Conservation (phyloP, 1,284 basidiomycete genomes). For the Ustilago crameri region DNA sequence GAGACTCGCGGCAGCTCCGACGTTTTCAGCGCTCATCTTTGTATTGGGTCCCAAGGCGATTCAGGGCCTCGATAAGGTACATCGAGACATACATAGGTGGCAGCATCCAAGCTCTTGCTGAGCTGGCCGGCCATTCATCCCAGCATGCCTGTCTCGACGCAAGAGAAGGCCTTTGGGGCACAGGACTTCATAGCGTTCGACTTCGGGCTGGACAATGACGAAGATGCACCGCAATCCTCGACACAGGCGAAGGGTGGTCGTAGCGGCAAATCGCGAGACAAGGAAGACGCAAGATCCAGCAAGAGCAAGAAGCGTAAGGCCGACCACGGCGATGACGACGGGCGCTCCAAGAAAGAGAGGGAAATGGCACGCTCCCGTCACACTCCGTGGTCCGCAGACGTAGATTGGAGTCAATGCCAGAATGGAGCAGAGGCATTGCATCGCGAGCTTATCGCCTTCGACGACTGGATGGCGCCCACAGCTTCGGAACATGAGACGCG, state of each 20-base stretch:
- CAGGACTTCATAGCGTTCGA: constrained; percentile 62
- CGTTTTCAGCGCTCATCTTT: background rate
- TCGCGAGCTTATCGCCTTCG: constrained; percentile 74
- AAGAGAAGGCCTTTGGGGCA: constrained; percentile 39
- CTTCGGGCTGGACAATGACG: constrained; percentile 40
- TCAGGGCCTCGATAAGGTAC: too few species aligned
- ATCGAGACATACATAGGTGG: too few species aligned
- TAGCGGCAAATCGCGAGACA: constrained; percentile 11
- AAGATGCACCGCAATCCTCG: constrained; percentile 17
- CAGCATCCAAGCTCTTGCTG: background rate
- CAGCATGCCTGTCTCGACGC: constrained; percentile 29
- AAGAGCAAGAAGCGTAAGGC: constrained; percentile 57
- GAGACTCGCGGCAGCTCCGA: background rate
- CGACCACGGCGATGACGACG: constrained; percentile 54
- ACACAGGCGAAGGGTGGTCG: constrained; percentile 8
- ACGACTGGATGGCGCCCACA: constrained; percentile 87
- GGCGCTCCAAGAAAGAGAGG: constrained; percentile 75
- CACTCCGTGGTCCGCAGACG: constrained; percentile 81
- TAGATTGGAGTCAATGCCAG: constrained; percentile 80
- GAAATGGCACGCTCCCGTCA: constrained; percentile 74
- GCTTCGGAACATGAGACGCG: constrained; percentile 85
- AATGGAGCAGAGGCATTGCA: constrained; percentile 74
- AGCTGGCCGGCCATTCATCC: background rate
- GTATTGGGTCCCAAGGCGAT: too few species aligned
- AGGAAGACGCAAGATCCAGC: constrained; percentile 6